Base-by-base conservation (phyloP, 108 stramenopile species). In the Pelagomonas calceolata region DNA sequence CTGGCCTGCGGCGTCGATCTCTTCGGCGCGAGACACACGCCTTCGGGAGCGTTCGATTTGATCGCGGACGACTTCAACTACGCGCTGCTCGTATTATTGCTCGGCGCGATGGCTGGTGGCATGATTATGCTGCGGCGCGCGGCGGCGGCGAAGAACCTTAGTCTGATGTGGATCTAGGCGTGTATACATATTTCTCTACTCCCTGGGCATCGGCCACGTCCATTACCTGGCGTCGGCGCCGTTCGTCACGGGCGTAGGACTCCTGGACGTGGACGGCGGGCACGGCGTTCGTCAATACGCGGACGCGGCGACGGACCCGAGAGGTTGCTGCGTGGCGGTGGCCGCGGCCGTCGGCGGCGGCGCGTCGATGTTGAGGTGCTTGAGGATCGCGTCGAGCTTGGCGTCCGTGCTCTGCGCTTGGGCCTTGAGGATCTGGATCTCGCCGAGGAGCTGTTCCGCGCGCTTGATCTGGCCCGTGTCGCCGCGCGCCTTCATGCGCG, bases 221-320 rank as follows among this genome's bases (percentile, higher is more conserved):
- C 82, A 82, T 65, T 85, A 86, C 43, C 66, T 88, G 30, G 63
- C 82, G 44, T 74, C 82, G 12, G 79, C 85, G 21, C 69, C 71
- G 9, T 88, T 88, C 70, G 76, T 78, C 64, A 88, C 84, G 29
- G 85, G 84, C 18, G 84, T 86, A 0, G n/a, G n/a, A n/a, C 73
- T 88, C 0, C 60, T 86, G 65, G 85, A 88, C 69, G 80, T 84
- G 17, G 84, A 86, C 76, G 84, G 85, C 21, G 84, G 85, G 0
- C 85, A 88, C 69, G 76, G 75, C 5, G 85, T 86, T 35, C 65
- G 86, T 10, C 82, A 87, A 60, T 86, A 89, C 68, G 82, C 87
- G 63, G 82, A 84, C 67, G 63, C 80, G 30, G 39, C 51, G 4
- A 85, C 39, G 34, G 85, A 88, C 80, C 85, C 85, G 21, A 84